Evolutionary conservation across 306 rosid species (phyloP), one percentile per base, ranked within the genome.

Genomic region (Oemleria cerasiformis): DNA sequence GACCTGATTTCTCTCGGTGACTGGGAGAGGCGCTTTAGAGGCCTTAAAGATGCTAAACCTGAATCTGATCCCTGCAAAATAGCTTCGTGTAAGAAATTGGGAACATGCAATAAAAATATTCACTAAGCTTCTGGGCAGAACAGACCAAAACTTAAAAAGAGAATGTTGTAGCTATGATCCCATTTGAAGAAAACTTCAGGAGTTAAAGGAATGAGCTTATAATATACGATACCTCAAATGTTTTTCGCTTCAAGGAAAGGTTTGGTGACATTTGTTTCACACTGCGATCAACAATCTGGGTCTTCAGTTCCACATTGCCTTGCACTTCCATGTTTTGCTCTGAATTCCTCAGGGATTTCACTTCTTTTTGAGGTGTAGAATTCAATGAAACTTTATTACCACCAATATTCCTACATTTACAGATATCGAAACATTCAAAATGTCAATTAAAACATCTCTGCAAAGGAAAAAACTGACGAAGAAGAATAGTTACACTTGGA

Each of bases 1-100:
- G 54, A 94, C 96, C 97, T 89, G 90, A 65, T 83, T 69, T 70
- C 79, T 66, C 66, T 73, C 51, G 85, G 87, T 68, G 88, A 85
- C 72, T 65, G 77, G 69, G 84, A 81, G 21, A 84, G 78, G 63
- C 87, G 90, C 81, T 89, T 89, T 60, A 74, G 79, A 77, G 97
- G 75, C 85, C 83, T 89, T 75, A 78, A 67, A 61, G 78, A 78
- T 71, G 73, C 79, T 61, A 79, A 70, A 80, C 86, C 91, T 76
- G 88, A 78, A 80, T 76, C 82, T 45, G 85, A 66, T 70, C 71
- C 84, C 99, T 91, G 95, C 63, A 78, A 76, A 73, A 70, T 68
- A 41, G 73, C 74, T 41, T 77, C 21, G 55, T 69, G 39, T 40
- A 54, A 69, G 76, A 72, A 72, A 67, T 67, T 70, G 19, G 30